A percentile compares a stretch with the other conserved stretches of the same genome.
Conservation (phyloP, 805 yeast genomes). For the Myxozyma melibiosi region DNA sequence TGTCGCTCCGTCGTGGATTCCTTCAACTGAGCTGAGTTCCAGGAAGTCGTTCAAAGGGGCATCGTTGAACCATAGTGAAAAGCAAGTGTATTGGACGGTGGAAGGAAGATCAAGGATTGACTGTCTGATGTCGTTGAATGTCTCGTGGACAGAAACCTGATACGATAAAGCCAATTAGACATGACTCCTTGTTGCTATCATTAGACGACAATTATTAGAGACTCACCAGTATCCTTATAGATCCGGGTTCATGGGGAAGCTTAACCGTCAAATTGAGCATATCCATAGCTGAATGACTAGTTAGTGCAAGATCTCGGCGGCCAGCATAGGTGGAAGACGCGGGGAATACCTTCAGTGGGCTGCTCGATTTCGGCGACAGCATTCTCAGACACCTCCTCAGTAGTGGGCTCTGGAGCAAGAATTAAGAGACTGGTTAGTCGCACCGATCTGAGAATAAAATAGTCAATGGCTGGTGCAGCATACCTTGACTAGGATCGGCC, state of each 20-base stretch:
- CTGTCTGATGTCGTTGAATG: conserved; percentile 59
- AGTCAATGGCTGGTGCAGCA: too few relatives aligned
- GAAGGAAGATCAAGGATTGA: conserved; percentile 59
- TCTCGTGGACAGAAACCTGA: conserved; percentile 45
- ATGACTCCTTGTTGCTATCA: neutral
- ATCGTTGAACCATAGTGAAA: conserved; percentile 49
- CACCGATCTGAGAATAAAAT: too few relatives aligned
- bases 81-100: conserved; percentile 64
- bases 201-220: neutral
- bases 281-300: neutral
- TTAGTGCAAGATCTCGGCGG: neutral
- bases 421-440: too few relatives aligned
- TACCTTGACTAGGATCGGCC: conserved; percentile 7
- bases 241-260: conserved; percentile 33
- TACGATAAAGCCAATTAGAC: too few relatives aligned
- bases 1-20: conserved; percentile 43
- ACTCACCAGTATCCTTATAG: conserved; percentile 34
- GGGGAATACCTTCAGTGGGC: neutral
- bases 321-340: neutral
- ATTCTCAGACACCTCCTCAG: too few relatives aligned
- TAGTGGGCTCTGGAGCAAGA: too few relatives aligned
- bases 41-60: conserved; percentile 43
- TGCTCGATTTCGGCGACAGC: neutral
- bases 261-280: conserved; percentile 32
- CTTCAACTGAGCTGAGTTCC: conserved; percentile 39